phyloP scores from a whole-genome alignment of 1,284 basidiomycete genomes.

The Papiliotrema laurentii region DNA sequence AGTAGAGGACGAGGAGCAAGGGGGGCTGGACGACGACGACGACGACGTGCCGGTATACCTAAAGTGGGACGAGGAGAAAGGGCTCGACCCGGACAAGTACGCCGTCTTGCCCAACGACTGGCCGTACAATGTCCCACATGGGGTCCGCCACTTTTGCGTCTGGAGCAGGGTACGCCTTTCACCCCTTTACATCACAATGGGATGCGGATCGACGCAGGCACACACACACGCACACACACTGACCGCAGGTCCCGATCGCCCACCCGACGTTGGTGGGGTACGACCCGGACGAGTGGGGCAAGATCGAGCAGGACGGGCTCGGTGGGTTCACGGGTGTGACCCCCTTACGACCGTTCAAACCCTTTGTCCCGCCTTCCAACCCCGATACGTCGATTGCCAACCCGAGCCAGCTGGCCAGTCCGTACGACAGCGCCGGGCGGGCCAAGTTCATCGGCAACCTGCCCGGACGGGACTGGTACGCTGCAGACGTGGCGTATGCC shows the following conservation, averaged over 20 bases:
- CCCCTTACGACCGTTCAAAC: conserved; percentile 6
- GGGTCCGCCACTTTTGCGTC: conserved; percentile 42
- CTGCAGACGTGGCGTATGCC: conserved; percentile 25
- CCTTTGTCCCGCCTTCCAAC: background rate
- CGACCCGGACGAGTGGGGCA: conserved; percentile 32
- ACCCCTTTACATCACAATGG: background rate
- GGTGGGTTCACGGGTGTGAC: conserved; percentile 43
- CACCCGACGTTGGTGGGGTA: conserved; percentile 38
- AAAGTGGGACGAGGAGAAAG: conserved; percentile 18
- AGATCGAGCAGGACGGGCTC: conserved; percentile 36
- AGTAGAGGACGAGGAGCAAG: conserved; percentile 5
- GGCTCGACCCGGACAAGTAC: conserved; percentile 34
- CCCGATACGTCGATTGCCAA: background rate
- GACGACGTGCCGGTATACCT: conserved; percentile 29
- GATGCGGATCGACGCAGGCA: background rate
- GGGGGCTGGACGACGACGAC: conserved; percentile 1
- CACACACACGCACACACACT: too few relatives aligned
- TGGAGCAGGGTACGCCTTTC: conserved; percentile 39
- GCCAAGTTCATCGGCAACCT: conserved; percentile 1
- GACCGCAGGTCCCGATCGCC: conserved; percentile 39
- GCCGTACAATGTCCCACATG: conserved; percentile 45
- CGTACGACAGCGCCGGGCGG: background rate
- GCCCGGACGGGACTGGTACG: conserved; percentile 26
- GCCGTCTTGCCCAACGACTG: conserved; percentile 46
- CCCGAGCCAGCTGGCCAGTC: background rate